Conservation (phyloP, 2,329 filamentous ascomycete genomes). For the Aspergillus piperis region DNA sequence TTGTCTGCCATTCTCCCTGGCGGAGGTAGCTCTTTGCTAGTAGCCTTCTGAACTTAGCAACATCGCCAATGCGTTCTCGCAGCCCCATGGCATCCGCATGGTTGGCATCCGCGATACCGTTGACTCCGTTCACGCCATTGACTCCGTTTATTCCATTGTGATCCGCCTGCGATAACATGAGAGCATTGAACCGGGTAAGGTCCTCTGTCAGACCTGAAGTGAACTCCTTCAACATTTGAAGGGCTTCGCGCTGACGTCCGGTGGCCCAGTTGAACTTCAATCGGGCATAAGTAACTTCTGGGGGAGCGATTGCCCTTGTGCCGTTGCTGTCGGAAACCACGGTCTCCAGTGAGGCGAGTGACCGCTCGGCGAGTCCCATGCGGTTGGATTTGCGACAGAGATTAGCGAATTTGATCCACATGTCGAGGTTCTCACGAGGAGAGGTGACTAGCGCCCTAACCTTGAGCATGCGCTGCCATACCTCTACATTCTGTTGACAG, state of each 20-base stretch:
- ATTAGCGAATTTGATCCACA: slow-evolving; percentile 99
- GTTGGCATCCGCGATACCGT: slow-evolving; percentile 47
- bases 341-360: slow-evolving; percentile 84
- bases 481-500: slow-evolving; percentile 94
- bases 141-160: slow-evolving; percentile 49
- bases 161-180: slow-evolving; percentile 39
- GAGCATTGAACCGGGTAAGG: slow-evolving; percentile 49
- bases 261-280: slow-evolving; percentile 96
- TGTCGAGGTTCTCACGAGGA: slow-evolving; percentile 91
- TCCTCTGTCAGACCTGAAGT: slow-evolving; percentile 62
- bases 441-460: slow-evolving; percentile 88
- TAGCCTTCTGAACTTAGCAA: slow-evolving; percentile 64
- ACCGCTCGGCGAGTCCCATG: slow-evolving; percentile 93
- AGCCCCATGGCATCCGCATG: slow-evolving; percentile 42
- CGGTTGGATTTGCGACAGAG: slow-evolving; percentile 95
- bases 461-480: slow-evolving; percentile 98
- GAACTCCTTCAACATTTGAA: slow-evolving; percentile 64
- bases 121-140: slow-evolving; percentile 55
- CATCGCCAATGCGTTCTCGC: slow-evolving; percentile 48
- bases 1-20: slow-evolving; percentile 93
- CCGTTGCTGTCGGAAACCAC: slow-evolving; percentile 55
- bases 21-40: slow-evolving; percentile 95
- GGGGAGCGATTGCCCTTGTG: slow-evolving; percentile 49
- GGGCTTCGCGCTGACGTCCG: slow-evolving; percentile 64
- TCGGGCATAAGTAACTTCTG: slow-evolving; percentile 91